Conservation (phyloP, 169 alveolate species). For the Cyclospora cayetanensis region DNA sequence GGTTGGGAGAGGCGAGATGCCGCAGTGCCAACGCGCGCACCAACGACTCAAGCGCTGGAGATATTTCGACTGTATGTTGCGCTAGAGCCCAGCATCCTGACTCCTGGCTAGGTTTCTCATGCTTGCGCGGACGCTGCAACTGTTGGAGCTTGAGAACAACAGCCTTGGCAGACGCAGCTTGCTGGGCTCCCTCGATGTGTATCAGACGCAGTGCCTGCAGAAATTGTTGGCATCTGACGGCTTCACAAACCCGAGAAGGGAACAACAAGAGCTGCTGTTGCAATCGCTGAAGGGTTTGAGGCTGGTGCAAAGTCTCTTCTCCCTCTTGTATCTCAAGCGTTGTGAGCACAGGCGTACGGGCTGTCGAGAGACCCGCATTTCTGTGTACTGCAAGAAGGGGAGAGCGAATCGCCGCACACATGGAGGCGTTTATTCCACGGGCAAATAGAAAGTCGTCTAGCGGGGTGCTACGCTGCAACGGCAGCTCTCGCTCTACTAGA, state of each 20-base stretch:
- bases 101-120: neutral
- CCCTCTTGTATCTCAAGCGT: neutral
- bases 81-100: constrained; percentile 55
- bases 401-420: neutral
- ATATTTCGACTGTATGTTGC: neutral
- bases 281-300: neutral
- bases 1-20: constrained; percentile 22
- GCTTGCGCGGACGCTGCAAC: constrained; percentile 22
- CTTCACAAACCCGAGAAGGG: constrained; percentile 58
- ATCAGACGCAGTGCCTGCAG: constrained; percentile 42
- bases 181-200: neutral
- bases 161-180: constrained; percentile 17
- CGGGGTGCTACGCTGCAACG: constrained; percentile 49
- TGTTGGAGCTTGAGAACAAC: constrained; percentile 1
- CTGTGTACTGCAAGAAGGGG: neutral
- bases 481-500: neutral
- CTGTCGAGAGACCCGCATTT: neutral
- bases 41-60: neutral
- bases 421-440: neutral
- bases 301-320: neutral
- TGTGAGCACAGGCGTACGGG: neutral
- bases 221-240: constrained; percentile 28
- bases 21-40: constrained; percentile 55
- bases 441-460: constrained; percentile 42
- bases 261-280: constrained; percentile 33